Evolutionary conservation across 805 yeast species (phyloP).

Genomic region (Schwanniomyces sp.): DNA sequence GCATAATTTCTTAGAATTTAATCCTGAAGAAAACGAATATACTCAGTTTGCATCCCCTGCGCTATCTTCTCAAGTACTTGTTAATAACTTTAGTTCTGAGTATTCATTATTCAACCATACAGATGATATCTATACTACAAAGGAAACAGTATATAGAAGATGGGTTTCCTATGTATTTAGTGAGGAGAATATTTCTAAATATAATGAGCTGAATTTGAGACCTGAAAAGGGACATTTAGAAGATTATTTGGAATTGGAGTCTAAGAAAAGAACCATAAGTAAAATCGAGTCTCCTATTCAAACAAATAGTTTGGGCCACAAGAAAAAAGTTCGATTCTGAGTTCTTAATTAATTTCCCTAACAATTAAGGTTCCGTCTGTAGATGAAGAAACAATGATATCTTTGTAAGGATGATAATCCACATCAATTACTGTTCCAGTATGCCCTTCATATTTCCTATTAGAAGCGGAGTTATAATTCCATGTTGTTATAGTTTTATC

Average conservation of each 20-base stretch:
- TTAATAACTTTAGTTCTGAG: slow-evolving; percentile 14
- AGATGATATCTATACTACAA: slow-evolving; percentile 8
- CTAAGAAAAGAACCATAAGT: not conserved
- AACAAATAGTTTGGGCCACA: not conserved
- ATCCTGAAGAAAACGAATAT: slow-evolving; percentile 31
- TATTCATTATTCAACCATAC: slow-evolving; percentile 21
- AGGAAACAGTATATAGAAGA: slow-evolving; percentile 4
- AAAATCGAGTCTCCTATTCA: not conserved
- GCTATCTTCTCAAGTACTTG: not conserved
- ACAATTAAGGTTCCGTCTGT: slow-evolving; percentile 57
- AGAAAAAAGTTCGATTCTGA: slow-evolving; percentile 19
- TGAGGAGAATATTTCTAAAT: slow-evolving; percentile 26
- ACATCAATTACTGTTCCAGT: slow-evolving; percentile 61
- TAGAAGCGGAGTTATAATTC: slow-evolving; percentile 53
- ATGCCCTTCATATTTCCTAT: slow-evolving; percentile 60
- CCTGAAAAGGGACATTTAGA: not conserved
- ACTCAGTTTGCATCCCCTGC: slow-evolving; percentile 32
- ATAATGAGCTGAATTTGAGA: slow-evolving; percentile 20
- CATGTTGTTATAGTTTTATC: slow-evolving; percentile 60
- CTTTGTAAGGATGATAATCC: slow-evolving; percentile 47
- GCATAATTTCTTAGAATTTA: slow-evolving; percentile 46
- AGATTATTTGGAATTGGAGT: not conserved
- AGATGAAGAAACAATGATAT: slow-evolving; percentile 48
- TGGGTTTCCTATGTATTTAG: slow-evolving; percentile 34
- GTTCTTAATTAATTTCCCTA: slow-evolving; percentile 26